phyloP scores from a whole-genome alignment of 2,329 filamentous ascomycete genomes.

The Aureobasidium sp. region DNA sequence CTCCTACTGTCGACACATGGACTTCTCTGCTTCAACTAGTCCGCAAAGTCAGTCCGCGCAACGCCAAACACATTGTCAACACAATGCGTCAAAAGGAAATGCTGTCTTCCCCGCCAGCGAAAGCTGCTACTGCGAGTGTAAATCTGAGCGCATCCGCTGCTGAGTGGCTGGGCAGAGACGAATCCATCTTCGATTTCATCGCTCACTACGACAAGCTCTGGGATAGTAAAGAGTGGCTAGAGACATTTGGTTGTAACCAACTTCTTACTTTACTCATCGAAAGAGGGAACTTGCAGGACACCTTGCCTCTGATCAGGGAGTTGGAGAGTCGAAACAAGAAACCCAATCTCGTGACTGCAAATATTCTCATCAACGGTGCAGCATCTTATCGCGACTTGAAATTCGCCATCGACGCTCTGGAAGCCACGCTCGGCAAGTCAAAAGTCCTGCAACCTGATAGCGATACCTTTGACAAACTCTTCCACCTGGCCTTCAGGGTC shows the following conservation, averaged over 20 bases:
- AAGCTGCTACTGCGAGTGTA: slow-evolving; percentile 11
- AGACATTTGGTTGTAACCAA: slow-evolving; percentile 16
- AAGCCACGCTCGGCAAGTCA: neutral
- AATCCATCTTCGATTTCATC: slow-evolving; percentile 26
- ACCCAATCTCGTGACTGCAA: slow-evolving; percentile 27
- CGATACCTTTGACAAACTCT: slow-evolving; percentile 28
- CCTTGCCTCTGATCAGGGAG: slow-evolving; percentile 27
- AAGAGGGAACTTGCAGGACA: slow-evolving; percentile 27
- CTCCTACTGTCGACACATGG: slow-evolving; percentile 30
- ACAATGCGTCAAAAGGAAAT: slow-evolving; percentile 31
- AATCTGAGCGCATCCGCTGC: slow-evolving; percentile 24
- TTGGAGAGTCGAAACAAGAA: slow-evolving; percentile 23
- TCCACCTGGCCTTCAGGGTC: slow-evolving; percentile 29
- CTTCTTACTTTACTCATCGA: slow-evolving; percentile 26
- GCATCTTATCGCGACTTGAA: slow-evolving; percentile 22
- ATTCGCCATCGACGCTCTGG: slow-evolving; percentile 1
- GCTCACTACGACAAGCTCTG: slow-evolving; percentile 25
- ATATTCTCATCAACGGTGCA: slow-evolving; percentile 30
- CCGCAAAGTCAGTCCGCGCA: slow-evolving; percentile 4
- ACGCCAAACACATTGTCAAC: slow-evolving; percentile 21
- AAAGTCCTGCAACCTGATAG: slow-evolving; percentile 12
- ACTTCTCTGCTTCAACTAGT: slow-evolving; percentile 14
- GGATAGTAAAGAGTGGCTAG: slow-evolving; percentile 30
- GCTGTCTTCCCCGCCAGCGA: slow-evolving; percentile 22
- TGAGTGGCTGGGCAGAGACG: slow-evolving; percentile 23